These are phyloP conservation scores for Ilex paraguariensis DNA, from an alignment of 305 asterid genomes.

Conservation along the genomic window DNA sequence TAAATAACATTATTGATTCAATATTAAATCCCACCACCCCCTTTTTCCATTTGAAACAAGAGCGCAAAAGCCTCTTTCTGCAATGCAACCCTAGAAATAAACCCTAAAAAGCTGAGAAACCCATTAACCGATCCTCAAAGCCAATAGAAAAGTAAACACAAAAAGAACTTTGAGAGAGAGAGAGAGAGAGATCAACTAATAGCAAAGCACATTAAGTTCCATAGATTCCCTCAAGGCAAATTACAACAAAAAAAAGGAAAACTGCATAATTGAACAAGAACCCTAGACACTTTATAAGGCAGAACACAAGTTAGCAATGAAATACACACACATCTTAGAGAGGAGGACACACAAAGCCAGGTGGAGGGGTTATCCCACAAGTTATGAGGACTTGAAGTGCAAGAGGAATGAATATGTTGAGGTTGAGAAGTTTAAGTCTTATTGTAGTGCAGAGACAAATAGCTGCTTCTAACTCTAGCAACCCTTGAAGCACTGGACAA, in stretches of 20 bases:
- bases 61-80: no score
- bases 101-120: no score
- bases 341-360: slow-evolving; percentile 84
- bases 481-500: slow-evolving; percentile 82
- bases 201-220: no score
- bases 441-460: slow-evolving; percentile 78
- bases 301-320: background rate
- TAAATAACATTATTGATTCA: no score
- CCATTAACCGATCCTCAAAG: no score
- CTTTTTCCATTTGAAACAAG: no score
- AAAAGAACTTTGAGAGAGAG: background rate
- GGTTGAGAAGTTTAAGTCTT: slow-evolving; percentile 71
- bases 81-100: no score
- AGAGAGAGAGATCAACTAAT: background rate
- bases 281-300: background rate
- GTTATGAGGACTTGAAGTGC: slow-evolving; percentile 78
- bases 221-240: background rate
- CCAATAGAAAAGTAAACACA: no score
- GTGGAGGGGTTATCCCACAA: slow-evolving; percentile 77
- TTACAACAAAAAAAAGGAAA: background rate
- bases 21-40: no score
- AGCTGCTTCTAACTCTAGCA: slow-evolving; percentile 85
- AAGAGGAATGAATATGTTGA: slow-evolving; percentile 70
- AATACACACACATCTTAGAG: slow-evolving; percentile 15
- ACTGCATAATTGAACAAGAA: background rate